Percentiles rank a stretch among this genome's conserved stretches.
Conservation (phyloP, 2,329 filamentous ascomycete genomes). For the Penicillium janthinellum region DNA sequence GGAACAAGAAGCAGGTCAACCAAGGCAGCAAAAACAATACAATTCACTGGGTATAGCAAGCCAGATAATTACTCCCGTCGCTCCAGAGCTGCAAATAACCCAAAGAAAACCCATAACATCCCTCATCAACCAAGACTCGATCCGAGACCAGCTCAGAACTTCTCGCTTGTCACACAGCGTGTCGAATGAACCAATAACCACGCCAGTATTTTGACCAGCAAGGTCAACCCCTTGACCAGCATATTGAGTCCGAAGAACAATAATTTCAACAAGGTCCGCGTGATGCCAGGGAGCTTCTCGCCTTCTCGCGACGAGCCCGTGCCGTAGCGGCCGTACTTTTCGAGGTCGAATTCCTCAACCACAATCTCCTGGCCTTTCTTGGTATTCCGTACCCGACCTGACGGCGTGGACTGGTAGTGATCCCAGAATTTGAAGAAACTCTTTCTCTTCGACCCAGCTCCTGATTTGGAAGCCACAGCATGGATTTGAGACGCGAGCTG, state of each 20-base stretch:
- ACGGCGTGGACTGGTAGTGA: not conserved
- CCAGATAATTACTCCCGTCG: constrained; percentile 5
- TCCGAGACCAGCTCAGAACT: constrained; percentile 35
- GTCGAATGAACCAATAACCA: constrained; percentile 46
- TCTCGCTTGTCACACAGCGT: constrained; percentile 45
- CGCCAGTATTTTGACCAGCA: constrained; percentile 43
- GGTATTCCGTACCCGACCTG: not conserved
- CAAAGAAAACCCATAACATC: not conserved
- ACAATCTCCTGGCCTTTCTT: constrained; percentile 38
- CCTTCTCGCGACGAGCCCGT: constrained; percentile 39
- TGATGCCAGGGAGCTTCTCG: constrained; percentile 43
- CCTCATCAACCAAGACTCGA: not conserved
- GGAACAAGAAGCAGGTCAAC: not conserved
- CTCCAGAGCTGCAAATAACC: not conserved
- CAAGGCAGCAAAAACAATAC: not conserved
- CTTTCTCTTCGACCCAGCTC: constrained; percentile 12
- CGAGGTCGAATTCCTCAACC: constrained; percentile 49
- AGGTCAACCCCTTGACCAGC: constrained; percentile 41
- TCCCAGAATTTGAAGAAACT: constrained; percentile 24
- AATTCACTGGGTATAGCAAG: constrained; percentile 8
- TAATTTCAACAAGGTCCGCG: constrained; percentile 37
- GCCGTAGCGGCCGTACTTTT: constrained; percentile 47
- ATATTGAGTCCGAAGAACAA: constrained; percentile 44
- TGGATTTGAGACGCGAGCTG: constrained; percentile 39
- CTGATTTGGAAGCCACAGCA: constrained; percentile 23